These are phyloP conservation scores for Picochlorum costavermella DNA, from an alignment of 139 green algal species.

Conservation along the genomic window DNA sequence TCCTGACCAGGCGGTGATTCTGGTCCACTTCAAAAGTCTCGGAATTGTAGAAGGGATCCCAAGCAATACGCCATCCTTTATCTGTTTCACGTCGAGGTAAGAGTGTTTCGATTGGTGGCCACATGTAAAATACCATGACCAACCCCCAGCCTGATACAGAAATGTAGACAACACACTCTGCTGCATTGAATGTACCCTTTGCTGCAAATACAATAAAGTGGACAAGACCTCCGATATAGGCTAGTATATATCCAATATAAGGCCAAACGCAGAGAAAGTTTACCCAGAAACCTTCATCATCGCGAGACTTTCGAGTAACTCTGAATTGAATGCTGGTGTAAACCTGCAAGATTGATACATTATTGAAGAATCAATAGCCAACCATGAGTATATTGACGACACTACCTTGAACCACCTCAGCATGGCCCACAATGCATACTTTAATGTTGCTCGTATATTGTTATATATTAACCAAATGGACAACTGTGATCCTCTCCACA, in stretches of 20 bases:
- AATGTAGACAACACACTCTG: slow-evolving; percentile 15
- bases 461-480: too few species aligned
- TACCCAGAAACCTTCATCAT: slow-evolving; percentile 3
- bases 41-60: neutral
- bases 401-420: too few species aligned
- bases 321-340: slow-evolving; percentile 6
- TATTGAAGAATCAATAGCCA: too few species aligned
- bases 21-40: neutral
- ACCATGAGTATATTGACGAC: too few species aligned
- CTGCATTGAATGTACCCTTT: slow-evolving; percentile 4
- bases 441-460: too few species aligned
- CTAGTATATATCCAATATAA: slow-evolving; percentile 13
- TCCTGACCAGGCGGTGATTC: neutral
- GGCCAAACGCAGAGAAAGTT: slow-evolving; percentile 18
- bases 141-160: slow-evolving; percentile 16
- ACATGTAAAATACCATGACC: slow-evolving; percentile 20
- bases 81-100: slow-evolving; percentile 4
- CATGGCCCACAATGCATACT: too few species aligned
- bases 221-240: neutral
- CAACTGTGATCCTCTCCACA: too few species aligned
- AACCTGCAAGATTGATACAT: too few species aligned
- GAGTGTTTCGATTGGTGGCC: slow-evolving; percentile 18
- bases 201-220: slow-evolving; percentile 17
- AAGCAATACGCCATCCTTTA: neutral
- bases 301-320: slow-evolving; percentile 18